Percentiles rank a stretch among this genome's conserved stretches.
phyloP scores from a whole-genome alignment of 768 basidiomycete species.

The Xerocomus potaroensis region DNA sequence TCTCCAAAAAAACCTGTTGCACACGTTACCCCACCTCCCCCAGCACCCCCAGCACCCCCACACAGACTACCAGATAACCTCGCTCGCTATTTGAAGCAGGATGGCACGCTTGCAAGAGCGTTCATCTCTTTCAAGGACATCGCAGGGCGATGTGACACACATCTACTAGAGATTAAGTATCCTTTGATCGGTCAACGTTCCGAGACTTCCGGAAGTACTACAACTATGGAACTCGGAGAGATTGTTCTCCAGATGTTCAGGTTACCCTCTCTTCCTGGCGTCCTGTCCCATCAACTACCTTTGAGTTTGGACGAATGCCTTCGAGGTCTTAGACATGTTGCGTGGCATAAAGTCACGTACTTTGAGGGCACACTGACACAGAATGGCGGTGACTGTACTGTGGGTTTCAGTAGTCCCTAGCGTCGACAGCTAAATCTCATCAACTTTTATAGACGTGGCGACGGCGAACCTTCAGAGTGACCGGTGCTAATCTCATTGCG shows the following conservation, averaged over 20 bases:
- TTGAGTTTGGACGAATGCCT: slow-evolving; percentile 92
- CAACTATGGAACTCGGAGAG: slow-evolving; percentile 77
- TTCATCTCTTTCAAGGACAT: slow-evolving; percentile 90
- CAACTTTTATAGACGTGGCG: slow-evolving; percentile 60
- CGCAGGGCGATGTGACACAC: slow-evolving; percentile 76
- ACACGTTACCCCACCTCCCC: slow-evolving; percentile 25
- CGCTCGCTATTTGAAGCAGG: slow-evolving; percentile 76
- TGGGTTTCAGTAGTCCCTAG: slow-evolving; percentile 38
- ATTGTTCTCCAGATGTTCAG: slow-evolving; percentile 88
- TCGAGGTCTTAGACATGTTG: slow-evolving; percentile 81
- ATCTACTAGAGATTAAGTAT: slow-evolving; percentile 77
- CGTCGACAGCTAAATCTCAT: not conserved
- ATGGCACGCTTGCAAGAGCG: slow-evolving; percentile 84
- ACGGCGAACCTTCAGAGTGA: slow-evolving; percentile 76
- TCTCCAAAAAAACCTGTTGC: slow-evolving; percentile 68
- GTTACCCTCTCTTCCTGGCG: slow-evolving; percentile 82
- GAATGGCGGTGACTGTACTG: slow-evolving; percentile 87
- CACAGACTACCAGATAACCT: slow-evolving; percentile 67
- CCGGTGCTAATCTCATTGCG: slow-evolving; percentile 82
- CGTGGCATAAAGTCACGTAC: slow-evolving; percentile 94
- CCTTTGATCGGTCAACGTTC: slow-evolving; percentile 75
- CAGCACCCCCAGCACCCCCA: slow-evolving; percentile 33
- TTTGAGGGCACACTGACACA: slow-evolving; percentile 93
- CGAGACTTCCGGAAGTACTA: slow-evolving; percentile 48
- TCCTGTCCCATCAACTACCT: slow-evolving; percentile 73